These are phyloP conservation scores for Persicaria tinctoria DNA, from an alignment of 148 eudicot species.

Conservation along the genomic window DNA sequence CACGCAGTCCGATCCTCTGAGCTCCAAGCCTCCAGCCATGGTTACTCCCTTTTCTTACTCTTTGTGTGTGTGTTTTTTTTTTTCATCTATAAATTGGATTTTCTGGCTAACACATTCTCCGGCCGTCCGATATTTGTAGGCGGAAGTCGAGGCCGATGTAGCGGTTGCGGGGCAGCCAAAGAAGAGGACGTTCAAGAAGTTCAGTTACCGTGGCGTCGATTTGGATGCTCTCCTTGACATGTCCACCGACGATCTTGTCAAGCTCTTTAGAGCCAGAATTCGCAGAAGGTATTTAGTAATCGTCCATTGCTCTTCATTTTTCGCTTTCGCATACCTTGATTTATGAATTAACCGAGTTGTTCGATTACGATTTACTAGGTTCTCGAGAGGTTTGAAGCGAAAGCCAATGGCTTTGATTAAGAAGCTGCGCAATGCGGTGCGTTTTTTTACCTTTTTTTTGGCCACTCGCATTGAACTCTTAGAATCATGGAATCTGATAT, in stretches of 20 bases:
- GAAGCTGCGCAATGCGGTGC: conserved; percentile 71
- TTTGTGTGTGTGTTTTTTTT: neutral
- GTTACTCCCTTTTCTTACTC: neutral
- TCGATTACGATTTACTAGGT: conserved; percentile 24
- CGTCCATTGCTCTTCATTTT: neutral
- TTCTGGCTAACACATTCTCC: neutral
- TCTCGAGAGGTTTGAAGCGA: conserved; percentile 59
- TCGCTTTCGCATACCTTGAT: neutral
- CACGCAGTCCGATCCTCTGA: neutral
- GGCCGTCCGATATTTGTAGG: conserved; percentile 14
- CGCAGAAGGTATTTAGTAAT: conserved; percentile 36
- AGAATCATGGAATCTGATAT: neutral
- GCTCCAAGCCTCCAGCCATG: conserved; percentile 11
- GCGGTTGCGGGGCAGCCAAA: conserved; percentile 25
- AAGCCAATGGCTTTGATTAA: conserved; percentile 74
- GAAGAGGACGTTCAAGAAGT: conserved; percentile 59
- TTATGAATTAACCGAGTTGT: neutral
- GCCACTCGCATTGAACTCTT: neutral
- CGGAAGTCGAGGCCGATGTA: conserved; percentile 27
- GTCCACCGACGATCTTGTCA: conserved; percentile 44
- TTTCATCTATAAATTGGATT: neutral
- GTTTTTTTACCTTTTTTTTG: neutral
- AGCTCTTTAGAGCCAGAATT: conserved; percentile 36
- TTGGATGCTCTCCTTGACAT: conserved; percentile 44
- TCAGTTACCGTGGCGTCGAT: conserved; percentile 44